Percentiles rank a stretch among this genome's conserved stretches.
phyloP scores from a whole-genome alignment of 164 flowering plant genomes.

The Dillenia turbinata region DNA sequence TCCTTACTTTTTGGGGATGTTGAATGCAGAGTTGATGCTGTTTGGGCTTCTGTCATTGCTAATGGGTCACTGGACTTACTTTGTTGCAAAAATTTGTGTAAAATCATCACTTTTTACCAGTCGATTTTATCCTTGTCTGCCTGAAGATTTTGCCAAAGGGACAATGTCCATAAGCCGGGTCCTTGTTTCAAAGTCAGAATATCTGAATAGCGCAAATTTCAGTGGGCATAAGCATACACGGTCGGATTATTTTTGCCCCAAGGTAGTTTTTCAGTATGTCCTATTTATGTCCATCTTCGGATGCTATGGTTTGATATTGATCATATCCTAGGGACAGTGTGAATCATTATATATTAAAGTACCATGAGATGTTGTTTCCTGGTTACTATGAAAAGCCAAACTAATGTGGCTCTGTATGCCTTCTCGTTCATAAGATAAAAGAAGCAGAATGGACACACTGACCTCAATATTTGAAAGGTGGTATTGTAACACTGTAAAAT shows the following conservation, averaged over 20 bases:
- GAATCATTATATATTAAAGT: too few species aligned
- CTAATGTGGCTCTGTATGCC: too few species aligned
- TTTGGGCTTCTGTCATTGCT: constrained; percentile 78
- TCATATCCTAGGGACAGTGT: too few species aligned
- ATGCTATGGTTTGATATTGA: too few species aligned
- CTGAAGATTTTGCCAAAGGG: constrained; percentile 2
- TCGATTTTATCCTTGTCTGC: constrained; percentile 60
- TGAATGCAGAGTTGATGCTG: constrained; percentile 70
- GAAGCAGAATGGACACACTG: too few species aligned
- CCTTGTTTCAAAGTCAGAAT: constrained; percentile 14
- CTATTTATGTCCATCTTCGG: too few species aligned
- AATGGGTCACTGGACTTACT: constrained; percentile 78
- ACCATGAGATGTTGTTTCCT: too few species aligned
- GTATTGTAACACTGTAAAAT: background rate
- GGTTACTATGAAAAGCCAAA: too few species aligned
- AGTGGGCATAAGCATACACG: constrained; percentile 11
- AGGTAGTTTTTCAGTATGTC: constrained; percentile 30
- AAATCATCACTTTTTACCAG: constrained; percentile 52
- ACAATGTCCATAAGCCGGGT: constrained; percentile 1
- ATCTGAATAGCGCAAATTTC: constrained; percentile 25
- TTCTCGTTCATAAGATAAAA: too few species aligned
- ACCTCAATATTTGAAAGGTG: background rate
- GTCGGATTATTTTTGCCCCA: constrained; percentile 42
- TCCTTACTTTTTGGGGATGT: too few species aligned
- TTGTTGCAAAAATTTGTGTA: constrained; percentile 75